Evolutionary conservation across 2,329 filamentous ascomycete species (phyloP), one percentile per base, ranked within the genome.

Genomic region (Trichoderma simmonsii): DNA sequence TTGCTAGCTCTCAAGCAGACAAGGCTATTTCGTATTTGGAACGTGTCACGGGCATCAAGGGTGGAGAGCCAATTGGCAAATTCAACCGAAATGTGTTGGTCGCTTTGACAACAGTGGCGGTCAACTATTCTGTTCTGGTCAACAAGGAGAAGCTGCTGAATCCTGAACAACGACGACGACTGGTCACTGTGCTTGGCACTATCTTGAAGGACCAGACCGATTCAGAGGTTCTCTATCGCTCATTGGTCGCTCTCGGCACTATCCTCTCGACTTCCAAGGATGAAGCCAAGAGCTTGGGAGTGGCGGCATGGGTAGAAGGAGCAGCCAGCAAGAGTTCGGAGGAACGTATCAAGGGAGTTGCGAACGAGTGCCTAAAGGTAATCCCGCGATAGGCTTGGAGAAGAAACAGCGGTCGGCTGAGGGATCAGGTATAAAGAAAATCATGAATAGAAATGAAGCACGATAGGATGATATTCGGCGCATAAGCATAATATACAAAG

Each of bases 121-220:
- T 98, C 79, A 98, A 99, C 82, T 92, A 93, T 74, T 87, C 94
- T 0, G 93, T 97, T 1, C 86, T 95, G 12, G 87, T 93, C 9
- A 75, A 83, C 34, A 83, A 83, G 66, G 81, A 85, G 75, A 85
- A 80, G 73, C 81, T 82, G 72, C 80, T 80, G 71, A 77, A 71
- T 36, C 78, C 72, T 39, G 80, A 77, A 64, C 78, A 79, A 39
- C 79, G 79, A 21, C 79, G 80, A 21, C 77, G 80, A 11, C 82
- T 94, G 5, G 79, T 93, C 2, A 85, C 89, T 34, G 86, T 91
- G 6, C 81, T 95, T 0, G 87, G 87, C 1, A 85, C 86, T 71
- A 86, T 95, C 1, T 81, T 97, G 1, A 82, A 85, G 6, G 86
- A 85, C 4, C 91, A 93, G 74, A 89, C 86, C 3, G 95, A 98